These are phyloP conservation scores for Gymnopilus dilepis DNA, from an alignment of 768 basidiomycete genomes.

Conservation along the genomic window DNA sequence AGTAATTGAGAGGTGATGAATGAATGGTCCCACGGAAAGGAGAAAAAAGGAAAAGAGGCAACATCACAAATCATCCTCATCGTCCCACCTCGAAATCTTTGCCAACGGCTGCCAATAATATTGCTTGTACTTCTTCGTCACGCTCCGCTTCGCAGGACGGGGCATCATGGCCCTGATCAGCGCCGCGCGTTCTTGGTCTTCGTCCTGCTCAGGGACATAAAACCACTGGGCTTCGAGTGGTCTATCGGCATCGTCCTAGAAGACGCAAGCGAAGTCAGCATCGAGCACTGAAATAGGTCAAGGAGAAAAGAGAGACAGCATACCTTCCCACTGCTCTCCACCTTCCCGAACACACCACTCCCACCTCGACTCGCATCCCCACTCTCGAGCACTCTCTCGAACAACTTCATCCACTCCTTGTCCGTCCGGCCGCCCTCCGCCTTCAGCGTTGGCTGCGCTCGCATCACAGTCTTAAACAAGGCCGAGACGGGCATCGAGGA, in stretches of 20 bases:
- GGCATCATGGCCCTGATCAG: slow-evolving; percentile 78
- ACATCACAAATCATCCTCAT: slow-evolving; percentile 63
- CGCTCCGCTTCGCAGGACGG: slow-evolving; percentile 70
- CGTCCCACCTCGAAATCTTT: slow-evolving; percentile 77
- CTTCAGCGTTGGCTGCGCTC: slow-evolving; percentile 57
- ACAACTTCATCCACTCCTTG: slow-evolving; percentile 53
- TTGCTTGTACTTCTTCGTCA: slow-evolving; percentile 85
- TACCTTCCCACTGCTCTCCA: slow-evolving; percentile 68
- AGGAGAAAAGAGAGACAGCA: slow-evolving; percentile 25
- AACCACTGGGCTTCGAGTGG: slow-evolving; percentile 74
- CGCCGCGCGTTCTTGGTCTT: slow-evolving; percentile 71
- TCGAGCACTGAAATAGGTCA: neutral
- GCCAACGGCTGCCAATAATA: slow-evolving; percentile 81
- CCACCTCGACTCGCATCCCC: slow-evolving; percentile 48
- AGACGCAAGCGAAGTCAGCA: slow-evolving; percentile 5
- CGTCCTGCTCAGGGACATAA: slow-evolving; percentile 74
- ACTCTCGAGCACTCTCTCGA: slow-evolving; percentile 53
- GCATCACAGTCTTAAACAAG: slow-evolving; percentile 57
- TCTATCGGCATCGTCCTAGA: slow-evolving; percentile 53
- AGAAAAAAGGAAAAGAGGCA: too few relatives aligned
- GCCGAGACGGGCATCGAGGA: slow-evolving; percentile 63
- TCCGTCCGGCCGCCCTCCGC: slow-evolving; percentile 37
- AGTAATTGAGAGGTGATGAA: too few relatives aligned
- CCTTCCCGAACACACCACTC: slow-evolving; percentile 73
- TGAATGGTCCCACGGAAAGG: too few relatives aligned